Conservation (phyloP, 192 early-diverging fungal genomes). For the Coemansia sp. region DNA sequence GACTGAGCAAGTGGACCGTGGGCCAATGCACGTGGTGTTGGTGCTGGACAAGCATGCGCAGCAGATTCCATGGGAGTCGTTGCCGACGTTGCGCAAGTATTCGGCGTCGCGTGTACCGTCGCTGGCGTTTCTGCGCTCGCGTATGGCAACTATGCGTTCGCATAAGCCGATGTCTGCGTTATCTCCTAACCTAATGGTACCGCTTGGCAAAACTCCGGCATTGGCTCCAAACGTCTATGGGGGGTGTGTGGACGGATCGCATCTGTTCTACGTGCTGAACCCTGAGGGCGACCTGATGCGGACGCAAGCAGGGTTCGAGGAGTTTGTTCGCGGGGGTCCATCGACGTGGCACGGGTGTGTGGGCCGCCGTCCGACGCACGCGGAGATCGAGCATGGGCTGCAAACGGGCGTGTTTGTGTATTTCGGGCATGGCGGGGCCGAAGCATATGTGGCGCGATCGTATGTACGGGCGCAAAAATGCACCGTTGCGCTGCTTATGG, state of each 20-base stretch:
- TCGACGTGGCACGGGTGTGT: constrained; percentile 71
- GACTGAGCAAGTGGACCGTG: neutral
- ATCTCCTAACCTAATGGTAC: neutral
- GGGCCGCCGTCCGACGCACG: constrained; percentile 65
- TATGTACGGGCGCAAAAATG: constrained; percentile 69
- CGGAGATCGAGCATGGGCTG: constrained; percentile 64
- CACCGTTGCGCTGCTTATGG: constrained; percentile 82
- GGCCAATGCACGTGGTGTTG: constrained; percentile 67
- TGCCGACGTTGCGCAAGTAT: constrained; percentile 67
- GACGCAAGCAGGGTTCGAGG: constrained; percentile 79
- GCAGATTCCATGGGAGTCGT: constrained; percentile 85
- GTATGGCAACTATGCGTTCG: constrained; percentile 50
- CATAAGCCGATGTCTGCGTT: neutral
- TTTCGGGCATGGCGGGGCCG: constrained; percentile 94
- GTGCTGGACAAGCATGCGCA: constrained; percentile 85
- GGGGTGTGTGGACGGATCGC: constrained; percentile 43
- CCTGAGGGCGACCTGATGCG: constrained; percentile 80
- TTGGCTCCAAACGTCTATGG: neutral
- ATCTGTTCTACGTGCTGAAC: constrained; percentile 85
- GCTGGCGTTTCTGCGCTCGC: constrained; percentile 67
- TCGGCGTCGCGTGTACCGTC: constrained; percentile 83
- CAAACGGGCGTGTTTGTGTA: constrained; percentile 69
- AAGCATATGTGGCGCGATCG: constrained; percentile 72
- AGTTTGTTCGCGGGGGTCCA: constrained; percentile 12
- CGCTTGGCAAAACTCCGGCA: neutral